Evolutionary conservation across 164 flowering plant species (phyloP).

Genomic region (Tetrastigma voinierianum): DNA sequence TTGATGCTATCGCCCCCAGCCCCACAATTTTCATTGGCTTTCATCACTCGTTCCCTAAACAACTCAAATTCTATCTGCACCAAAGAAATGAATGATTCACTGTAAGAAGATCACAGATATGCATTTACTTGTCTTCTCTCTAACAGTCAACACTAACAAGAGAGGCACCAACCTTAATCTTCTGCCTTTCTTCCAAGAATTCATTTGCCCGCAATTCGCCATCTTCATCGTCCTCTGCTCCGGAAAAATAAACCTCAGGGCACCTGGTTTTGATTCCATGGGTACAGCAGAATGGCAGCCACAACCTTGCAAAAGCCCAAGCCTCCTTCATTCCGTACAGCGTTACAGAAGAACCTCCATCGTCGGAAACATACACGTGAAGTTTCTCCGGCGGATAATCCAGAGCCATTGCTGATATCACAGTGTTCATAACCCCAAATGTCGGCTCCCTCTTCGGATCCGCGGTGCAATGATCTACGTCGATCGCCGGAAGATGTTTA

Average conservation of each 20-base stretch:
- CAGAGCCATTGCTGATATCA: slow-evolving; percentile 62
- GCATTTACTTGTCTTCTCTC: not conserved
- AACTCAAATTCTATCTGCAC: slow-evolving; percentile 32
- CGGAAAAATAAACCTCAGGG: slow-evolving; percentile 52
- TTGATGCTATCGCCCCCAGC: not conserved
- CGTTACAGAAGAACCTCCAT: slow-evolving; percentile 52
- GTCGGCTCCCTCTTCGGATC: slow-evolving; percentile 61
- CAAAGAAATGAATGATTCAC: not conserved
- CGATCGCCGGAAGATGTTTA: slow-evolving; percentile 40
- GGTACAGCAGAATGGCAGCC: slow-evolving; percentile 65
- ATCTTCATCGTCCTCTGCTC: not conserved
- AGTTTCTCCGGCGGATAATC: slow-evolving; percentile 69
- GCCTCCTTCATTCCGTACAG: slow-evolving; percentile 42
- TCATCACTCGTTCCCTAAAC: slow-evolving; percentile 22
- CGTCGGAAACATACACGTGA: slow-evolving; percentile 66
- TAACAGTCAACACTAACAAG: not conserved
- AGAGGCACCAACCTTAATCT: slow-evolving; percentile 28
- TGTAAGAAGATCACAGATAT: too few relatives aligned
- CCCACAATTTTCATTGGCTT: slow-evolving; percentile 5
- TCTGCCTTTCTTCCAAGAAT: slow-evolving; percentile 19
- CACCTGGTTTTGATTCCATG: slow-evolving; percentile 39
- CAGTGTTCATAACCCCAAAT: slow-evolving; percentile 64
- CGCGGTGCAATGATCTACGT: slow-evolving; percentile 63
- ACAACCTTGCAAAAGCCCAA: slow-evolving; percentile 36
- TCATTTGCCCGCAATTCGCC: not conserved